Evolutionary conservation across 176 grass and related monocot species (phyloP).

Genomic region (Carex parvula): DNA sequence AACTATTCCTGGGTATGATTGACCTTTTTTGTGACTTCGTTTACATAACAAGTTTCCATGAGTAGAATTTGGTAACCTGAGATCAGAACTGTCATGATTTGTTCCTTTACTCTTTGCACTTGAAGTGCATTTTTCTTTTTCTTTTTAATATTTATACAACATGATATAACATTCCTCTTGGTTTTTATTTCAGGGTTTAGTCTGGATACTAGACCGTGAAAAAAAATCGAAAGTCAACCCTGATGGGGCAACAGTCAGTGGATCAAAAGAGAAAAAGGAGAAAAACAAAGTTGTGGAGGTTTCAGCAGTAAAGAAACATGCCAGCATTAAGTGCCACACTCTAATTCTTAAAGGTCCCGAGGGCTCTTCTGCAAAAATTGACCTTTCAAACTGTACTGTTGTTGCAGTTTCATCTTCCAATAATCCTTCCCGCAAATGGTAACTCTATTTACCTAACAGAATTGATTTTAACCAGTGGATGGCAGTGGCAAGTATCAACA

Average conservation of each 20-base stretch:
- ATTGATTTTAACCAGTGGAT: no score
- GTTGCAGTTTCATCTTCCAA: constrained; percentile 12
- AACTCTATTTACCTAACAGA: background rate
- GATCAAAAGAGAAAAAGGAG: constrained; percentile 24
- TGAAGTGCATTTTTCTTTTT: constrained; percentile 1
- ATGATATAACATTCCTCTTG: background rate
- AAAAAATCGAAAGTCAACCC: constrained; percentile 16
- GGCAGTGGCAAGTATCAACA: no score
- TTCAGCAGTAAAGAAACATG: constrained; percentile 16
- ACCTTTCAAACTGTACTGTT: constrained; percentile 16
- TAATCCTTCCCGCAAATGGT: constrained; percentile 14
- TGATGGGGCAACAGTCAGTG: background rate
- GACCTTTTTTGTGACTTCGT: background rate
- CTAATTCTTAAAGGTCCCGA: constrained; percentile 5
- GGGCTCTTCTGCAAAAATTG: background rate
- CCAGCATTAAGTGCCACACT: background rate
- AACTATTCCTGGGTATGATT: background rate
- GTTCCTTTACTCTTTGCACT: background rate
- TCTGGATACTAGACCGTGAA: constrained; percentile 23
- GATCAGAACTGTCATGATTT: background rate
- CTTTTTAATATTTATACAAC: background rate
- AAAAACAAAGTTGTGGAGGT: constrained; percentile 22
- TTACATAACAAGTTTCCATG: background rate
- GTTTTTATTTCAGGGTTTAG: background rate
- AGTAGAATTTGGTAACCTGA: background rate